Evolutionary conservation across 805 yeast species (phyloP), one percentile per base, ranked within the genome.

Genomic region (Barnettozyma populi): DNA sequence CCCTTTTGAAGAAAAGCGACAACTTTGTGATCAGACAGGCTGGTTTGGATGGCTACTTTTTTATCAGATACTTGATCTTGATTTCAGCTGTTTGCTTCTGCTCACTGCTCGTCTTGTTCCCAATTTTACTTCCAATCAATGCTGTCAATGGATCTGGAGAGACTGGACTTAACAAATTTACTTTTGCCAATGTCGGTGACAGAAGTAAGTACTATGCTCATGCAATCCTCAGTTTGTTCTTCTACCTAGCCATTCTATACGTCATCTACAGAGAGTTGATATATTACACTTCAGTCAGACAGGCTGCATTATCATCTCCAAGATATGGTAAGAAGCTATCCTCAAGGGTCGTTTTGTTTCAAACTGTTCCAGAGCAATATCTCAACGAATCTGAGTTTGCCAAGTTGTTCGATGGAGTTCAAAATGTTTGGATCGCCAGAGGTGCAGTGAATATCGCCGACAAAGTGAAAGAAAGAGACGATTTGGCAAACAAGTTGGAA

Each of bases 11-110:
- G 42, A 82, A 86, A 60, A 79, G 88, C 1, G 90, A 86, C 47
- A 70, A 84, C 42, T 86, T 86, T 60, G 73, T 90, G 47, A 79
- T 92, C 50, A 82, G 84, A 54, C 95, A 92, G 59, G 84, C 94
- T 19, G 98, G 97, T 16, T 63, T 92, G n/a, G 98, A 92, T 63
- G 97, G 97, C 5, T 92, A 87, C 69, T 83, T 94, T 61, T 92
- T 90, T 64, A 68, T 90, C 52, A 74, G 99, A 54, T 94, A 86
- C 61, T 65, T 94, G 25, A 73, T 78, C 43, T 59, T 85, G 34
- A 69, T 88, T 52, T 69, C 78, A 11, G 51, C 70, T 6, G 61
- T 80, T 36, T 78, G 82, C 48, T 72, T 80, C 1, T 68, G 80
- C 39, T 86, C 87, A 5, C 64, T 79, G 46, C 27, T 76, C 4